Evolutionary conservation across 2,329 filamentous ascomycete genomes (phyloP), one percentile per base, ranked within the genome.

Genomic region (Talaromyces sp.): DNA sequence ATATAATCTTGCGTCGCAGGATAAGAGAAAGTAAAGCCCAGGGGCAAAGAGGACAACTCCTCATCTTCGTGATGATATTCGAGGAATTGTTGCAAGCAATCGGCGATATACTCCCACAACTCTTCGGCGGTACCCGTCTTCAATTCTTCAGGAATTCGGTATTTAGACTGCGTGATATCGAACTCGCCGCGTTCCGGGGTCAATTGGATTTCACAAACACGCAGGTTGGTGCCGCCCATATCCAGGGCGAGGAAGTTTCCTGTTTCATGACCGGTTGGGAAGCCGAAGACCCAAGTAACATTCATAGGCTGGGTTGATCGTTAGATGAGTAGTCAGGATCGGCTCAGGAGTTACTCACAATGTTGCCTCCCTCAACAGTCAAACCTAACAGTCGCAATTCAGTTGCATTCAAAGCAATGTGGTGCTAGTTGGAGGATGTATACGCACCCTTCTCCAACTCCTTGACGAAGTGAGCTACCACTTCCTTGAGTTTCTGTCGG

Each of bases 11-110:
- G 93, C 0, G 89, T 94, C 15, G 91, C 92, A 2, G 93, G 93
- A 73, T 96, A 97, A 3, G 90, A 96, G 78, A 97, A 97, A 46
- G 93, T 97, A 78, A 97, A 97, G 69, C 93, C 93, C 6, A 97
- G 83, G 7, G 90, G 89, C 22, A 89, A 69, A 63, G 84, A 81
- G 50, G 78, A 71, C 57, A 83, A 75, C 61, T 88, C 81, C 67
- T 83, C 78, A 56, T 78, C 78, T 59, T 86, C 84, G 71, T 95
- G 89, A 73, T 96, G 90, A 62, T 87, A 87, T 70, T 95, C 86
- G 59, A 97, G 84, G 73, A 97, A 97, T 70, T 95, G 90, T 74
- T 92, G 84, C 59, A 97, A 80, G 72, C 91, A 96, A 75, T 96
- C 91, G 71, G 91, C 91, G 70, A 96, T 91, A 75, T 96, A 96